Percentiles rank a stretch among this genome's conserved stretches.
Evolutionary conservation across 108 stramenopile genomes (phyloP).

Genomic region (Pseudonitzschia delicatissima): DNA sequence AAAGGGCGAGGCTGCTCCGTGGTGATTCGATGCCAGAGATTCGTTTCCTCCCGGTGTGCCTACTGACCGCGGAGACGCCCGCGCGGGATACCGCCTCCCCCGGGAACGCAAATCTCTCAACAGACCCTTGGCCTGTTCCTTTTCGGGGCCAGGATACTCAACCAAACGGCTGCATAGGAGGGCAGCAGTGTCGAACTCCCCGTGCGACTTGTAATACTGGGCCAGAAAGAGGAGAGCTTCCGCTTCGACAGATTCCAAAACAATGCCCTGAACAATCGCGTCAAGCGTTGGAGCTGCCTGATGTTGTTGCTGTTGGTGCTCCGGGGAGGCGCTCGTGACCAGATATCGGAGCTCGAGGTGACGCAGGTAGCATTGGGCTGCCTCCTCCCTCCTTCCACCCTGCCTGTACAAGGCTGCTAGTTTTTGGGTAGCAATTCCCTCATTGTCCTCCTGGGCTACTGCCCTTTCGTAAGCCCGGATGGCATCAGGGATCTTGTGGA

Average conservation of each 20-base stretch:
- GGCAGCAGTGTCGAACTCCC: conserved; percentile 78
- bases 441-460: conserved; percentile 81
- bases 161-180: conserved; percentile 79
- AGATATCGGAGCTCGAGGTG: conserved; percentile 80
- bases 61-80: neutral
- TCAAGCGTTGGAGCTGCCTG: conserved; percentile 39
- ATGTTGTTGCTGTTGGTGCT: conserved; percentile 9
- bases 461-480: conserved; percentile 91
- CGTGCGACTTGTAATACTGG: conserved; percentile 72
- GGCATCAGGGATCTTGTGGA: conserved; percentile 78
- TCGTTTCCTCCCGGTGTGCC: neutral
- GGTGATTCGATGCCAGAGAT: neutral
- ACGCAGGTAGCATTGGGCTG: conserved; percentile 88
- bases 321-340: conserved; percentile 39
- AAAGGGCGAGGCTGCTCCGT: neutral
- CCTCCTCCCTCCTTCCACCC: conserved; percentile 80
- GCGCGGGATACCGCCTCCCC: neutral
- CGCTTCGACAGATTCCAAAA: conserved; percentile 83
- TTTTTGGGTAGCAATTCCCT: conserved; percentile 91
- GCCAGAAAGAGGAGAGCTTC: conserved; percentile 90
- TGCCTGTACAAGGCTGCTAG: conserved; percentile 83
- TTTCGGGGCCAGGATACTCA: conserved; percentile 93
- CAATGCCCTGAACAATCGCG: conserved; percentile 57
- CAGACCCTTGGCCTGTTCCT: conserved; percentile 89
- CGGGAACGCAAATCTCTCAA: conserved; percentile 83